Conservation (phyloP, 352 stramenopile genomes). For the Vaucheria bursata region DNA sequence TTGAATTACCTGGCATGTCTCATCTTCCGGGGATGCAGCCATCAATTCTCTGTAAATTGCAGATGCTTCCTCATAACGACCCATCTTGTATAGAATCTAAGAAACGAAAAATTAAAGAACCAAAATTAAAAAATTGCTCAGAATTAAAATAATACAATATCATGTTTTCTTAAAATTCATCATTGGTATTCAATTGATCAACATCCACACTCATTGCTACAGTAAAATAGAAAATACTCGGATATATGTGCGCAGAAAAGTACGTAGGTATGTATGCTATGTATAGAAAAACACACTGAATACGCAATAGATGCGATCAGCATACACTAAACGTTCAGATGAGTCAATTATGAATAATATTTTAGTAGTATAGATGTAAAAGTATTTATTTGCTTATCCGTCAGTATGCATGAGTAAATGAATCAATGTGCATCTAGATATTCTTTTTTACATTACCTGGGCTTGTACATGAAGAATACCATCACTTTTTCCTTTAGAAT, state of each 20-base stretch:
- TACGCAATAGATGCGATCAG: background rate
- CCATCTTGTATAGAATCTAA: background rate
- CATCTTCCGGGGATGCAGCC: background rate
- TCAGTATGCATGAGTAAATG: background rate
- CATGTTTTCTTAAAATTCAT: background rate
- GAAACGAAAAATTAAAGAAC: background rate
- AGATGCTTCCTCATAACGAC: background rate
- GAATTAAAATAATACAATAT: background rate
- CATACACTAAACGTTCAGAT: background rate
- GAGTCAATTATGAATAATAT: background rate
- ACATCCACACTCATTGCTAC: too few species aligned
- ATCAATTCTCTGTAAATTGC: background rate
- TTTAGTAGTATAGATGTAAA: background rate
- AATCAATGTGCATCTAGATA: background rate
- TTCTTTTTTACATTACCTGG: slow-evolving; percentile 12
- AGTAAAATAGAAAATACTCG: background rate
- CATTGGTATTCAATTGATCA: background rate
- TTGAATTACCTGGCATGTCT: background rate
- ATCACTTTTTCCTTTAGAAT: background rate
- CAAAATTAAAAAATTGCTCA: background rate
- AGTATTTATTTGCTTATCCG: background rate
- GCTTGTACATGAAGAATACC: slow-evolving; percentile 27
- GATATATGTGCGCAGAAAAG: background rate
- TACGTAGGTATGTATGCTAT: background rate
- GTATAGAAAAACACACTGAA: background rate